Conservation (phyloP, 768 basidiomycete genomes). For the Tulasnella sp. region DNA sequence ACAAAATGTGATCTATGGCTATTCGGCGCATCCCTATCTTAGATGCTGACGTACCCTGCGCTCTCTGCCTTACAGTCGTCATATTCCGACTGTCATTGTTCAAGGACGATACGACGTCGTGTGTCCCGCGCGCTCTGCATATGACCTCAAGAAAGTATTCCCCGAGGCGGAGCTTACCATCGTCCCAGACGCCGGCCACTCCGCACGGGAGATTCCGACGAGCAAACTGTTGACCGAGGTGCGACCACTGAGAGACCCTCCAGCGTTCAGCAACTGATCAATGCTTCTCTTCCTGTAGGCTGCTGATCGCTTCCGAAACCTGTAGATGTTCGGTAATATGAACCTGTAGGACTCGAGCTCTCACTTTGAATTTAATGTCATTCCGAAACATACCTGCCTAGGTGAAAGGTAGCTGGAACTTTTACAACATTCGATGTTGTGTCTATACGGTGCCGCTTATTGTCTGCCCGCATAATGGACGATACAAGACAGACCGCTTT, state of each 20-base stretch:
- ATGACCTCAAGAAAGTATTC: slow-evolving; percentile 71
- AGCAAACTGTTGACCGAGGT: slow-evolving; percentile 66
- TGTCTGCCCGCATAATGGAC: no score
- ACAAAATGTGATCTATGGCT: slow-evolving; percentile 60
- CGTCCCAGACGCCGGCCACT: slow-evolving; percentile 83
- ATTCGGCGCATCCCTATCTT: background rate
- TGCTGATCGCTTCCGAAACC: slow-evolving; percentile 2
- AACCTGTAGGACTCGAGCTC: background rate
- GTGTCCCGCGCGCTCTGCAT: slow-evolving; percentile 82
- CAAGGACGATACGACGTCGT: slow-evolving; percentile 84
- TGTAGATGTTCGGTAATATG: background rate
- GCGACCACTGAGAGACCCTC: slow-evolving; percentile 17
- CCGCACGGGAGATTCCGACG: slow-evolving; percentile 64
- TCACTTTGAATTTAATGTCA: background rate
- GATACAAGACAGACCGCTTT: background rate
- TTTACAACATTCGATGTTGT: no score
- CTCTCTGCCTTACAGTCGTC: slow-evolving; percentile 48
- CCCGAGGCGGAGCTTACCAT: slow-evolving; percentile 69
- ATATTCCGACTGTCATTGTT: slow-evolving; percentile 74
- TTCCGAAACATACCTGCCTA: no score
- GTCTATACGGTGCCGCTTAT: no score
- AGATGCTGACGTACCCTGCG: background rate
- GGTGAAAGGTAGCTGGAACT: no score
- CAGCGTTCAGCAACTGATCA: no score
- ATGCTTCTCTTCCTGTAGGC: background rate